Conservation (phyloP, 306 rosid genomes). For the Alnus rubra region DNA sequence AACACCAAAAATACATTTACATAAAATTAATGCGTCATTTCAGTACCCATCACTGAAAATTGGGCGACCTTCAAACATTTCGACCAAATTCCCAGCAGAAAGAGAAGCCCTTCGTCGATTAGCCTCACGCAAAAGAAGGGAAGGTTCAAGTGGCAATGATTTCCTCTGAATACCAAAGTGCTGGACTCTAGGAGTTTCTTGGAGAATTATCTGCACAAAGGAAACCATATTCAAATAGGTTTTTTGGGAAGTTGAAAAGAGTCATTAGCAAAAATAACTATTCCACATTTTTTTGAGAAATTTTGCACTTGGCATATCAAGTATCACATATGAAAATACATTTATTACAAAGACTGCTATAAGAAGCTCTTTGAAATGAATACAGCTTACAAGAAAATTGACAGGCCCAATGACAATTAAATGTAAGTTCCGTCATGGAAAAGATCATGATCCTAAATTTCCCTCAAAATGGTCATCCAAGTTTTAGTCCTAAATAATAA, state of each 20-base stretch:
- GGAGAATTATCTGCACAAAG: slow-evolving; percentile 72
- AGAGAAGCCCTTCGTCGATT: slow-evolving; percentile 97
- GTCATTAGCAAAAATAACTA: background rate
- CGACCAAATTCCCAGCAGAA: slow-evolving; percentile 81
- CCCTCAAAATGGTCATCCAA: background rate
- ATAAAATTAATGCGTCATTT: slow-evolving; percentile 35
- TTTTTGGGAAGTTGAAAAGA: background rate
- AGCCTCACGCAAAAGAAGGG: slow-evolving; percentile 90
- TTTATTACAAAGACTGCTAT: background rate
- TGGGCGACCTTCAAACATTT: slow-evolving; percentile 71
- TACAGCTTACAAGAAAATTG: slow-evolving; percentile 5
- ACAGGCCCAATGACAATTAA: slow-evolving; percentile 6
- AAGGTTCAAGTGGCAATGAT: slow-evolving; percentile 92
- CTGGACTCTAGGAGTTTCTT: slow-evolving; percentile 61
- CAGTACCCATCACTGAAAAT: slow-evolving; percentile 66
- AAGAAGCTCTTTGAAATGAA: background rate
- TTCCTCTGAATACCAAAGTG: slow-evolving; percentile 88
- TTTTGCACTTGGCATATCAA: slow-evolving; percentile 3
- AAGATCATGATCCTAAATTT: background rate
- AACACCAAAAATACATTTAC: slow-evolving; percentile 17
- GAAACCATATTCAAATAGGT: background rate
- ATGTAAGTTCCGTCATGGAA: background rate
- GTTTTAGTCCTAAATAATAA: background rate
- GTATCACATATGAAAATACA: background rate
- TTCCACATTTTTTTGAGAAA: background rate